phyloP scores from a whole-genome alignment of 2,329 filamentous ascomycete genomes.

The Cladosporium sp. region DNA sequence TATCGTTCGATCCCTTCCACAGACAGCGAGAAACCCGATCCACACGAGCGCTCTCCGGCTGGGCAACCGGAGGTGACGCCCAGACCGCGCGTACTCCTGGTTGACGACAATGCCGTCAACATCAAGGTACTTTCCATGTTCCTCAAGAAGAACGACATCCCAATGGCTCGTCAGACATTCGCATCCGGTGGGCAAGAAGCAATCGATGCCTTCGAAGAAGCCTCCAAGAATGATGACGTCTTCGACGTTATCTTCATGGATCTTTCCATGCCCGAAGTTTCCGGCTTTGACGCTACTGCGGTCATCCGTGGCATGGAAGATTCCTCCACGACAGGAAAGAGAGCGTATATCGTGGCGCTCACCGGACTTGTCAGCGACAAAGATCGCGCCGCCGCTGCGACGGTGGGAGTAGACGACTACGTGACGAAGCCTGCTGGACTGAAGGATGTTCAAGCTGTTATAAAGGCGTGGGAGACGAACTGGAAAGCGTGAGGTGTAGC shows the following conservation, averaged over 20 bases:
- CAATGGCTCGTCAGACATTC: not conserved
- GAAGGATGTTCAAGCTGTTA: not conserved
- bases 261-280: constrained; percentile 29
- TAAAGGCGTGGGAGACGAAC: not conserved
- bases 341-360: constrained; percentile 25
- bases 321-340: not conserved
- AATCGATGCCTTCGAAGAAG: not conserved
- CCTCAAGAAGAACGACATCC: not conserved
- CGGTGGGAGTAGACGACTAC: constrained; percentile 35
- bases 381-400: constrained; percentile 30
- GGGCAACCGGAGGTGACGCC: not conserved
- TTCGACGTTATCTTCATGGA: constrained; percentile 50
- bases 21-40: not conserved
- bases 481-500: not conserved
- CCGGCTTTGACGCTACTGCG: constrained; percentile 26
- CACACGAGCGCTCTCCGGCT: not conserved
- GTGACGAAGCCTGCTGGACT: constrained; percentile 18
- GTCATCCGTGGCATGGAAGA: not conserved
- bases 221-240: not conserved
- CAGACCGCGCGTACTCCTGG: constrained; percentile 23
- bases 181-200: not conserved
- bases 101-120: constrained; percentile 29
- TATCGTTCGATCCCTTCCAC: not conserved
- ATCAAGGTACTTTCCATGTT: constrained; percentile 20
- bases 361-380: constrained; percentile 25